Conservation (phyloP, 176 grass and related monocot genomes). For the Triticum aestivum region DNA sequence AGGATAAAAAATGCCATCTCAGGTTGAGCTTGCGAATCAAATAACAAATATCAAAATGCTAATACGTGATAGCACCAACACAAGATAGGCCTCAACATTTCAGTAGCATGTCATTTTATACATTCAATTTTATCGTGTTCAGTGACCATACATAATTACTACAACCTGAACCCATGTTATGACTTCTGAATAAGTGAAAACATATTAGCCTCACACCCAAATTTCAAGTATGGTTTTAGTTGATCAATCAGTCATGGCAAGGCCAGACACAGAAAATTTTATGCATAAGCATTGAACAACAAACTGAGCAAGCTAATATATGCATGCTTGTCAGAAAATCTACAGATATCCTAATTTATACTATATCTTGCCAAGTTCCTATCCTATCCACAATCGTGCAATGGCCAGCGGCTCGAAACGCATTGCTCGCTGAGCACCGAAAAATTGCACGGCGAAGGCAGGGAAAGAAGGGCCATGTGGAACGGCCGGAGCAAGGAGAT, state of each 20-base stretch:
- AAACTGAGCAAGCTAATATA: not conserved
- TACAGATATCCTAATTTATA: not conserved
- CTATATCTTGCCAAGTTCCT: not conserved
- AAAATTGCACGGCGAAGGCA: not conserved
- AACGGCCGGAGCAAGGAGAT: constrained; percentile 7
- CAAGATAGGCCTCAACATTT: not conserved
- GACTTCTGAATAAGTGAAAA: not conserved
- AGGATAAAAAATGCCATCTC: not conserved
- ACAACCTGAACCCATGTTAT: not conserved
- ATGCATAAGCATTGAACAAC: not conserved
- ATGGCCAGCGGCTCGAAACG: constrained; percentile 19
- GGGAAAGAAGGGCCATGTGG: not conserved
- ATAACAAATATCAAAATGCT: not conserved
- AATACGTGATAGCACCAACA: not conserved
- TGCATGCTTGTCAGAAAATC: not conserved
- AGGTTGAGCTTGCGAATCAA: not conserved
- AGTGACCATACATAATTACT: not conserved
- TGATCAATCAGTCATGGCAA: not conserved
- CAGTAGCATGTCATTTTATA: too few species aligned
- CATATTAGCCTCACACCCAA: too few species aligned
- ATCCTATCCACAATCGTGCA: not conserved
- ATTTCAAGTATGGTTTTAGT: not conserved
- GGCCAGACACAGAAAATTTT: not conserved
- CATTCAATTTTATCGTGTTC: not conserved
- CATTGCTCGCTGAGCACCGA: constrained; percentile 26